Evolutionary conservation across 2,329 filamentous ascomycete genomes (phyloP).

Genomic region (Trichoderma atrobrunneum): DNA sequence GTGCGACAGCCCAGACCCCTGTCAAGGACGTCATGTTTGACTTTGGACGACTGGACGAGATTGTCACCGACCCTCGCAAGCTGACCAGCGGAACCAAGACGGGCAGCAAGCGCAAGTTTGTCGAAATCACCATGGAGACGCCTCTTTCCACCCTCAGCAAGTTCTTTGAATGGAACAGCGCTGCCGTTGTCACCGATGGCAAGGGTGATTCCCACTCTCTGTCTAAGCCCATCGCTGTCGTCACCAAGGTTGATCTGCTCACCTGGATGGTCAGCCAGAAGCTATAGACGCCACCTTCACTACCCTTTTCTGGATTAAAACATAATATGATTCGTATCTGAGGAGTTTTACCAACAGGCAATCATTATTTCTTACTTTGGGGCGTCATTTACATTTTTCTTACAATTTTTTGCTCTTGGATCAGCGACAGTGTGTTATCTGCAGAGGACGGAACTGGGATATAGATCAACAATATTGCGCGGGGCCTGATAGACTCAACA

Average conservation of each 20-base stretch:
- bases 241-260: constrained; percentile 94
- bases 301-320: neutral
- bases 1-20: constrained; percentile 68
- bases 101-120: constrained; percentile 66
- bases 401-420: constrained; percentile 8
- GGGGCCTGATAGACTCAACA: constrained; percentile 41
- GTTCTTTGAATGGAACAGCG: constrained; percentile 98
- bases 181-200: constrained; percentile 87
- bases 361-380: neutral
- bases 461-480: constrained; percentile 18
- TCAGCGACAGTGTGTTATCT: neutral
- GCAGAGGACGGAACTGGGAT: constrained; percentile 1
- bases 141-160: constrained; percentile 77
- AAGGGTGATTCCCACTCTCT: constrained; percentile 52
- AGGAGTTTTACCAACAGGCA: neutral
- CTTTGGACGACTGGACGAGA: constrained; percentile 81
- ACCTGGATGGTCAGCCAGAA: constrained; percentile 80
- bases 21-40: constrained; percentile 96
- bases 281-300: constrained; percentile 23
- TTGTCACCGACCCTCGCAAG: constrained; percentile 81
- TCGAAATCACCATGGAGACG: constrained; percentile 92
- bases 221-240: constrained; percentile 80
- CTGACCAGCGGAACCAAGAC: constrained; percentile 44
- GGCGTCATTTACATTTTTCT: neutral
- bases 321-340: neutral